phyloP scores from a whole-genome alignment of 2,329 filamentous ascomycete genomes.

The Graphilbum ipis-grandicollis region DNA sequence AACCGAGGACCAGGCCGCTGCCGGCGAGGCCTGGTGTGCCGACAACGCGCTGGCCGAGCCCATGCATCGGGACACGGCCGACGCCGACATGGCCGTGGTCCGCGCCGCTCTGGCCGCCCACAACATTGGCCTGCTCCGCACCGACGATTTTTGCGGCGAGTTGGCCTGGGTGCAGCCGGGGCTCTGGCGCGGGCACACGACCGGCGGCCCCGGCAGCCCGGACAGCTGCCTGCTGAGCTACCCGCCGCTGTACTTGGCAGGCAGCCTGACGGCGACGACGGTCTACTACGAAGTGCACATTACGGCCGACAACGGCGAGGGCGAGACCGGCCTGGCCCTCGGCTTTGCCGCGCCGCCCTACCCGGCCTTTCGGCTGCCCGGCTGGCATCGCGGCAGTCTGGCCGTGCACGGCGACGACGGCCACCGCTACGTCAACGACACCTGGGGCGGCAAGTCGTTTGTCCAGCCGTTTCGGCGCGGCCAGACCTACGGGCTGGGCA shows the following conservation, averaged over 20 bases:
- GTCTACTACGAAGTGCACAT: constrained; percentile 60
- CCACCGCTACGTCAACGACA: constrained; percentile 57
- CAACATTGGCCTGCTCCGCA: constrained; percentile 36
- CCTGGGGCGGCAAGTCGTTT: constrained; percentile 55
- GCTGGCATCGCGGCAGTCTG: constrained; percentile 61
- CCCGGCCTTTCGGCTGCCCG: constrained; percentile 59
- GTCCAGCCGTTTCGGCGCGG: constrained; percentile 43
- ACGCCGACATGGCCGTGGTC: neutral
- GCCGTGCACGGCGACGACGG: constrained; percentile 73
- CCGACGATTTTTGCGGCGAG: constrained; percentile 27
- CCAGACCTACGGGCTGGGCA: constrained; percentile 55
- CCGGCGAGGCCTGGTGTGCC: constrained; percentile 48
- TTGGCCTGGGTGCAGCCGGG: constrained; percentile 29
- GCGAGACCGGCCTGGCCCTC: constrained; percentile 38
- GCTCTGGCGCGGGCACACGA: constrained; percentile 29
- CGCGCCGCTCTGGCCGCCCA: constrained; percentile 28
- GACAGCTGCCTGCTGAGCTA: constrained; percentile 51
- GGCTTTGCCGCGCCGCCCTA: constrained; percentile 62
- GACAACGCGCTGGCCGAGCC: constrained; percentile 40
- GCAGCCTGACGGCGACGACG: constrained; percentile 27
- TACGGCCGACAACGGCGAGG: constrained; percentile 18
- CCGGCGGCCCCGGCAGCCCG: constrained; percentile 20
- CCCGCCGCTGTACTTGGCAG: constrained; percentile 52
- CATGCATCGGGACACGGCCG: constrained; percentile 12
- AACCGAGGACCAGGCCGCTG: constrained; percentile 23